phyloP scores from a whole-genome alignment of 2,329 filamentous ascomycete species.

The Hortaea sp. region DNA sequence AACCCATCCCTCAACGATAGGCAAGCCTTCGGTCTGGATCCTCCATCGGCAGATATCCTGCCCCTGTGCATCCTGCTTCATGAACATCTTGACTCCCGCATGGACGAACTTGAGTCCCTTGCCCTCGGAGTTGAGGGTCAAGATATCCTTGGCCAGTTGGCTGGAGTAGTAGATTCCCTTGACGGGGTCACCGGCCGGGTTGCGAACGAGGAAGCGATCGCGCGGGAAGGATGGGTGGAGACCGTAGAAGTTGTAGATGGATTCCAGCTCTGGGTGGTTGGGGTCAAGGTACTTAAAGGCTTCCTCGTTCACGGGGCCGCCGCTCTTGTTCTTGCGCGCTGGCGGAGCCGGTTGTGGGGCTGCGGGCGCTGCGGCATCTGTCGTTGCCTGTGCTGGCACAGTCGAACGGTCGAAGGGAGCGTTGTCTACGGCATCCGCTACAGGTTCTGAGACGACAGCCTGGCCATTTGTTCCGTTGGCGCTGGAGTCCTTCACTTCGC shows the following conservation, averaged over 20 bases:
- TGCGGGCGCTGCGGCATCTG: background rate
- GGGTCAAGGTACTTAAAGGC: constrained; percentile 82
- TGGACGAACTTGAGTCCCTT: constrained; percentile 92
- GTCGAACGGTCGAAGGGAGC: constrained; percentile 17
- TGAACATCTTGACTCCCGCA: constrained; percentile 96
- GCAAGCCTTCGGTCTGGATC: constrained; percentile 88
- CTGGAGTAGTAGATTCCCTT: constrained; percentile 98
- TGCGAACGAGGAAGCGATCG: constrained; percentile 92
- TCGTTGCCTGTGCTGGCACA: constrained; percentile 4
- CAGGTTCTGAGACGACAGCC: constrained; percentile 6
- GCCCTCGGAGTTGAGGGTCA: constrained; percentile 70
- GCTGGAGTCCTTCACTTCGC: constrained; percentile 4
- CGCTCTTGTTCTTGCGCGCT: constrained; percentile 8
- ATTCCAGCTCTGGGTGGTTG: constrained; percentile 63
- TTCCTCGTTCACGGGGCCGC: constrained; percentile 59
- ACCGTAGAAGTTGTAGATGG: constrained; percentile 76
- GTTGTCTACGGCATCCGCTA: constrained; percentile 13
- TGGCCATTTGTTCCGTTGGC: constrained; percentile 1
- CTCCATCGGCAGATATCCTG: constrained; percentile 85
- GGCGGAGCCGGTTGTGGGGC: constrained; percentile 5
- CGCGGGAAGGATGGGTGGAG: constrained; percentile 75
- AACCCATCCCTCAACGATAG: constrained; percentile 84
- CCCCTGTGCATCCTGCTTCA: constrained; percentile 88
- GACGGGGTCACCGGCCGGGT: constrained; percentile 73
- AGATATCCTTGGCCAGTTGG: constrained; percentile 70